These are phyloP conservation scores for Zygoascus bituminiphila DNA, from an alignment of 805 yeast species.

Conservation along the genomic window DNA sequence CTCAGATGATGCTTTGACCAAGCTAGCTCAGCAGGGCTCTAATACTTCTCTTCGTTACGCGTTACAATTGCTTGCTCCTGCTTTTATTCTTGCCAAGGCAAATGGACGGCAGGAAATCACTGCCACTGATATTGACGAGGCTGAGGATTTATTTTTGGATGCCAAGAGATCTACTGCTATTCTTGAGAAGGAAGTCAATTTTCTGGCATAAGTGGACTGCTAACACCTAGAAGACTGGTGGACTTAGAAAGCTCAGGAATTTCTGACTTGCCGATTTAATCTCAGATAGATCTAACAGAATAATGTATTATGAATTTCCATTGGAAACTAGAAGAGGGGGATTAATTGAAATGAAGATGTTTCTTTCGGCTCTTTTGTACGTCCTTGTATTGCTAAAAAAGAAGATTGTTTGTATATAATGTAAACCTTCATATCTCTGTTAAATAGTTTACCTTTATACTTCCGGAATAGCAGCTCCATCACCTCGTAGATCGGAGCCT, in stretches of 20 bases:
- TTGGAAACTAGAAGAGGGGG: too few relatives aligned
- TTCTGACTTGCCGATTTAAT: constrained; percentile 1
- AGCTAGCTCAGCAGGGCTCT: constrained; percentile 65
- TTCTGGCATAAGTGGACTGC: constrained; percentile 24
- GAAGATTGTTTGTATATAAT: neutral
- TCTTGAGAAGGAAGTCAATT: constrained; percentile 38
- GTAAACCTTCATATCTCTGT: neutral
- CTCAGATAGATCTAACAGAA: too few relatives aligned
- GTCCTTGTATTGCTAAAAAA: too few relatives aligned
- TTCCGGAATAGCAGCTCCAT: constrained; percentile 64
- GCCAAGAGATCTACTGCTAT: constrained; percentile 72
- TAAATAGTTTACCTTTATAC: constrained; percentile 18
- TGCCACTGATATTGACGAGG: constrained; percentile 71
- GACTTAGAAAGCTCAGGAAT: constrained; percentile 11
- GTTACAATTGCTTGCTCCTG: constrained; percentile 82
- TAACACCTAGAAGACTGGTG: too few relatives aligned
- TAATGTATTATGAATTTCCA: neutral
- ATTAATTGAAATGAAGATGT: too few relatives aligned
- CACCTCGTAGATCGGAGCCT: constrained; percentile 80
- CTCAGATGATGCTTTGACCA: constrained; percentile 59
- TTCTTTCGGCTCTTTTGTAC: too few relatives aligned
- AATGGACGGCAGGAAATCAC: constrained; percentile 62
- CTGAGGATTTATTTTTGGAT: constrained; percentile 75
- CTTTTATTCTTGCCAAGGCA: constrained; percentile 72
- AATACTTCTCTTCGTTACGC: constrained; percentile 84